Base-by-base conservation (phyloP, 108 stramenopile genomes). In the Parietichytrium sp. region DNA sequence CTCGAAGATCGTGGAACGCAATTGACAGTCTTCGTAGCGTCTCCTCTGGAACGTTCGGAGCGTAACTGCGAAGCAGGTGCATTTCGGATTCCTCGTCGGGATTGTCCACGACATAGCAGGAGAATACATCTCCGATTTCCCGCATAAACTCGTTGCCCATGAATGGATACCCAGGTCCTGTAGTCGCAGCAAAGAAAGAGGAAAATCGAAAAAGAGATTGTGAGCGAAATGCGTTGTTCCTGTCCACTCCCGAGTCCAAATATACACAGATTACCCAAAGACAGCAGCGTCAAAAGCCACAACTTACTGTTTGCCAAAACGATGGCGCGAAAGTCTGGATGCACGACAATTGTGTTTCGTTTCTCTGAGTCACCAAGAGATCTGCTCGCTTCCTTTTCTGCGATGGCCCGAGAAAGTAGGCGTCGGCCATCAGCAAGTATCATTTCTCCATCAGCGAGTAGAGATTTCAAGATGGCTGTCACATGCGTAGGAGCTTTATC, bases 401-500 rank as follows among this genome's bases (percentile, higher is more conserved):
- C 16, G 15, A 26, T 45, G 79, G 47, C 54, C n/a, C 12, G 25
- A 20, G 26, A 18, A 10, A 49, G 20, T 23, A 93, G 84, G 30
- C 80, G 53, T 26, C 93, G 88, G 0, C 96, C 96, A 83, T 95
- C 94, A 2, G 91, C 83, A 15, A 96, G 81, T 3, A 87, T 52
- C 45, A 96, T 82, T 55, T 93, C 92, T 26, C 96, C 94, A 85
- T 96, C 96, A 83, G 93, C 94, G 31, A 94, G 86, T 20, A 96
- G 80, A 8, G 90, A 87, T 82, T 95, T 95, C 42, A 96, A 78
- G 15, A 96, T 48, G 2, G 92, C 90, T 15, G 93, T 86, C 13
- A 96, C 96, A 36, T 95, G 94, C 2, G 89, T 84, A 31, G 94
- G 94, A 29, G 96, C 96, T 81, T 96, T 96, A 83, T 96, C 96